Percentiles rank a stretch among this genome's conserved stretches.
Evolutionary conservation across 495 filamentous ascomycete species (phyloP).

Genomic region (Aspergillus ostianus): DNA sequence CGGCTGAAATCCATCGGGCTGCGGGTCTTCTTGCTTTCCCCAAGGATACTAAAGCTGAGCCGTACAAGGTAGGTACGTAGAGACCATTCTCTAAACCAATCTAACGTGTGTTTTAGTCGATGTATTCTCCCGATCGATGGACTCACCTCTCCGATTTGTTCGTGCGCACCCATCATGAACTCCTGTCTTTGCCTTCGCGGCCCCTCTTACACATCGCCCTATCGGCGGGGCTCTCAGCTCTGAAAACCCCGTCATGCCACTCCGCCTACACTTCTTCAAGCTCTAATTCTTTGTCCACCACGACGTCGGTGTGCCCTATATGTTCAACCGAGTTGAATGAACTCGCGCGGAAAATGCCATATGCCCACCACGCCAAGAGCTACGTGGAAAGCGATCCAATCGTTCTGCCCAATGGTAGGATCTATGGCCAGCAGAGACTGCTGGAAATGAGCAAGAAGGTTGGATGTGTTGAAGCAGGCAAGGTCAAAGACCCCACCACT

Average conservation of each 20-base stretch:
- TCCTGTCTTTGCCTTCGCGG: conserved; percentile 76
- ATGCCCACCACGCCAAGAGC: conserved; percentile 92
- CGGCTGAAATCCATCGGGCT: conserved; percentile 65
- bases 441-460: conserved; percentile 71
- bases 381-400: conserved; percentile 84
- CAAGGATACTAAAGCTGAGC: conserved; percentile 58
- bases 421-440: conserved; percentile 77
- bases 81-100: neutral
- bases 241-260: conserved; percentile 95
- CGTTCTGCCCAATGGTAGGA: conserved; percentile 79
- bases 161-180: conserved; percentile 77
- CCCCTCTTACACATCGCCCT: conserved; percentile 92
- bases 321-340: conserved; percentile 93
- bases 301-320: conserved; percentile 81
- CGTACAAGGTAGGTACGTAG: conserved; percentile 55
- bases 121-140: conserved; percentile 76
- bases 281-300: conserved; percentile 56
- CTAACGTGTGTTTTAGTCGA: conserved; percentile 45
- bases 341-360: conserved; percentile 82
- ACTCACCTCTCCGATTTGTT: conserved; percentile 75
- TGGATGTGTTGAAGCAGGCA: conserved; percentile 45
- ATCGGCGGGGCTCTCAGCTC: conserved; percentile 84
- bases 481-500: conserved; percentile 80
- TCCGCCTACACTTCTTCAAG: conserved; percentile 58
- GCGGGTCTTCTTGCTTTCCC: conserved; percentile 76